Percentiles rank a stretch among this genome's conserved stretches.
These are phyloP conservation scores for Nicotiana obtusifolia DNA, from an alignment of 257 asterid species.

Conservation along the genomic window DNA sequence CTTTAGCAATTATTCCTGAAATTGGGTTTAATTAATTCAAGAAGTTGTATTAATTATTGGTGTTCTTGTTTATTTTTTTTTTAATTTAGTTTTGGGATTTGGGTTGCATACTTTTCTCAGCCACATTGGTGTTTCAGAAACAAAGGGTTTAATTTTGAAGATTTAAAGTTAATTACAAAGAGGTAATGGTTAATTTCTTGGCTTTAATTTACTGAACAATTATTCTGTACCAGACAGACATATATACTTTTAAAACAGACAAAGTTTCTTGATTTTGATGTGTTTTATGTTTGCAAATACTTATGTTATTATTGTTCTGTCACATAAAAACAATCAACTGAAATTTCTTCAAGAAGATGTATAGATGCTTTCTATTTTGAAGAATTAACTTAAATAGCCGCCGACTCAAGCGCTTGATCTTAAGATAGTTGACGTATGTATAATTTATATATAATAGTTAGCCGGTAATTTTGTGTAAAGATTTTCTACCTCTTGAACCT, in stretches of 20 bases:
- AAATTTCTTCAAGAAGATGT: too few species aligned
- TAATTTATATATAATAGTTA: too few species aligned
- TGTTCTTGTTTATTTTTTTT: neutral
- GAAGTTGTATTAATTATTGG: neutral
- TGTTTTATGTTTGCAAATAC: neutral
- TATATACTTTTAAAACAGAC: too few species aligned
- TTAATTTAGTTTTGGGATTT: neutral
- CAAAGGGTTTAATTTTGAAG: neutral
- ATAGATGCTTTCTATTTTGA: too few species aligned
- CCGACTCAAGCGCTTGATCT: too few species aligned
- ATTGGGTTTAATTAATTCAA: neutral
- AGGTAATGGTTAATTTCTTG: neutral
- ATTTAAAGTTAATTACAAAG: neutral
- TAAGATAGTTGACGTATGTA: too few species aligned
- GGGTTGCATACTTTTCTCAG: neutral
- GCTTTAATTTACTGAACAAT: neutral
- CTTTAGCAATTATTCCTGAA: neutral
- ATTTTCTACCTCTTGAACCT: too few species aligned
- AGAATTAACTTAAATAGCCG: too few species aligned
- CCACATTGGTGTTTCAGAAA: neutral
- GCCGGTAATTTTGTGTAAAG: too few species aligned
- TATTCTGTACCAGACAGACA: neutral
- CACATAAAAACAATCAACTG: too few species aligned
- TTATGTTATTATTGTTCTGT: too few species aligned
- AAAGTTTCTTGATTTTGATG: neutral